These are phyloP conservation scores for Argentina anserina DNA, from an alignment of 306 rosid genomes.

Conservation along the genomic window DNA sequence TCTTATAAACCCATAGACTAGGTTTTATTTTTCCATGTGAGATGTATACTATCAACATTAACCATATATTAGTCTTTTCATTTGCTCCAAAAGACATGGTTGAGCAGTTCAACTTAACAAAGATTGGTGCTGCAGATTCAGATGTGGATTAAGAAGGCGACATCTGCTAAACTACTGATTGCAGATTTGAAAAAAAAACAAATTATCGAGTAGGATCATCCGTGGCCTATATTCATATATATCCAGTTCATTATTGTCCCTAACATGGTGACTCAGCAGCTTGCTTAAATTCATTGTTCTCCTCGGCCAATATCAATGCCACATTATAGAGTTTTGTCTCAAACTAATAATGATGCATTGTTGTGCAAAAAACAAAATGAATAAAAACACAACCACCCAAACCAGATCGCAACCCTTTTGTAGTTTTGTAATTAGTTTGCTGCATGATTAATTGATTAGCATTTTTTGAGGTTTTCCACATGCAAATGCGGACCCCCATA, in stretches of 20 bases:
- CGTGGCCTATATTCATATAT: neutral
- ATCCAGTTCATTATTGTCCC: neutral
- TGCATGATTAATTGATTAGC: neutral
- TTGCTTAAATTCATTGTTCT: neutral
- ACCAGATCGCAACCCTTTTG: neutral
- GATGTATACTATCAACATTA: too few relatives aligned
- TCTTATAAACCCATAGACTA: too few relatives aligned
- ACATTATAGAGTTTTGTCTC: neutral
- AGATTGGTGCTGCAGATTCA: neutral
- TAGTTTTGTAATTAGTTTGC: neutral
- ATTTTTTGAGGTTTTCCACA: constrained; percentile 3
- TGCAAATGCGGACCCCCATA: neutral
- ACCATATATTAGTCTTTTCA: neutral
- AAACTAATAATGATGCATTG: neutral
- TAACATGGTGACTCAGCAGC: neutral
- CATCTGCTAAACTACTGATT: neutral
- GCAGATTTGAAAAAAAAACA: neutral
- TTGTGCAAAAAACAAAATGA: constrained; percentile 13
- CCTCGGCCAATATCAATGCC: neutral
- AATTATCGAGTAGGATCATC: neutral
- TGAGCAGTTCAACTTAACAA: neutral
- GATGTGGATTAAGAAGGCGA: neutral
- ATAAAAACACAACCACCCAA: neutral
- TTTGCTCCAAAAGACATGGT: neutral
- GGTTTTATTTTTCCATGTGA: too few relatives aligned